Conservation (phyloP, 306 rosid genomes). For the Casuarina cunninghamiana region DNA sequence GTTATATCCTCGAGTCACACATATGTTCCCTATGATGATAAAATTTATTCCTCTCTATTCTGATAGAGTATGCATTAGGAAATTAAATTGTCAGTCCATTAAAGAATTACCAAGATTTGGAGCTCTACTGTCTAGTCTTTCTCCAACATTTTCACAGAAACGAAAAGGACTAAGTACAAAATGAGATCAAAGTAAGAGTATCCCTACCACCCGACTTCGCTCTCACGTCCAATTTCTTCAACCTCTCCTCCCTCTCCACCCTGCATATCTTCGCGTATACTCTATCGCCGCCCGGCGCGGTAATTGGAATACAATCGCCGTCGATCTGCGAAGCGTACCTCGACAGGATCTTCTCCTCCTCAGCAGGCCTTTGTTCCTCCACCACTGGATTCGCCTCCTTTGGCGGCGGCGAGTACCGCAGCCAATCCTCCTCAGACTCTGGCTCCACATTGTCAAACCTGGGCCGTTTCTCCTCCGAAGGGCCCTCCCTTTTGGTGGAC, state of each 20-base stretch:
- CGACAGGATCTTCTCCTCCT: conserved; percentile 59
- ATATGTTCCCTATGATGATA: background rate
- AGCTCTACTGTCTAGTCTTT: background rate
- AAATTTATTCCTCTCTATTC: background rate
- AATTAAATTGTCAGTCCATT: background rate
- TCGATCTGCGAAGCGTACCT: conserved; percentile 78
- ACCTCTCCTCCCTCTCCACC: conserved; percentile 44
- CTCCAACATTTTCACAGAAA: conserved; percentile 5
- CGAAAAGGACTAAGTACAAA: conserved; percentile 2
- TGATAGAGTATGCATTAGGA: background rate
- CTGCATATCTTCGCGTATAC: conserved; percentile 69
- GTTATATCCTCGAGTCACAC: background rate
- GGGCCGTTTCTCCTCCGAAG: conserved; percentile 54
- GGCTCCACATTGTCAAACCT: conserved; percentile 29
- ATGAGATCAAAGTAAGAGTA: background rate
- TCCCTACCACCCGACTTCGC: conserved; percentile 52
- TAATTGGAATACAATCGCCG: conserved; percentile 77
- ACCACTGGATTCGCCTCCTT: conserved; percentile 15
- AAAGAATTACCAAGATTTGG: background rate
- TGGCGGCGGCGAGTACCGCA: conserved; percentile 62
- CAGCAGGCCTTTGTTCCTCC: conserved; percentile 27
- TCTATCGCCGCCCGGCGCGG: conserved; percentile 86
- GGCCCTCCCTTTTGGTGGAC: conserved; percentile 16
- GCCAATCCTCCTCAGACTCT: conserved; percentile 58
- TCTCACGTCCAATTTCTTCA: conserved; percentile 38